These are phyloP conservation scores for Pestalotiopsis sp. DNA, from an alignment of 2,329 filamentous ascomycete species.

Conservation along the genomic window DNA sequence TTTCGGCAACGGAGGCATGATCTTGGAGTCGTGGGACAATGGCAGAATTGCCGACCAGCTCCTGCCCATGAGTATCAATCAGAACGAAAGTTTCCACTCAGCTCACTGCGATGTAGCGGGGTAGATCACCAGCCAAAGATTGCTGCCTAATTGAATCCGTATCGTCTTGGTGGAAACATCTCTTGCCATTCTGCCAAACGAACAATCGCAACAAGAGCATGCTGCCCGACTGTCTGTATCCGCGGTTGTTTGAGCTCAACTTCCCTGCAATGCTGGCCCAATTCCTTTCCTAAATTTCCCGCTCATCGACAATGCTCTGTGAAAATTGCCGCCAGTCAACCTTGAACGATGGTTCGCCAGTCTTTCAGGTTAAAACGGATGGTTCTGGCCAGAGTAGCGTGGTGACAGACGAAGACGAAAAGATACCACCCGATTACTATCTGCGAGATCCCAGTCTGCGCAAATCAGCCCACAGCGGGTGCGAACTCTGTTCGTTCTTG, in stretches of 20 bases:
- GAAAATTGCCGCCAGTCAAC: background rate
- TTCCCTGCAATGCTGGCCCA: background rate
- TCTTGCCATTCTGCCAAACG: background rate
- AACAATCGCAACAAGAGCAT: background rate
- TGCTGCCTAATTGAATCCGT: background rate
- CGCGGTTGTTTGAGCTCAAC: background rate
- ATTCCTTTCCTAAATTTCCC: background rate
- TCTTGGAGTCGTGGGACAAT: slow-evolving; percentile 35
- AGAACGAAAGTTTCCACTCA: background rate
- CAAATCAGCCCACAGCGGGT: background rate
- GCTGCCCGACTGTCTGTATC: background rate
- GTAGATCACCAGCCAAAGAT: background rate
- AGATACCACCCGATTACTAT: background rate
- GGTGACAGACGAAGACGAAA: background rate
- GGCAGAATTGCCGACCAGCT: slow-evolving; percentile 30
- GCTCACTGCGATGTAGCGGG: no score
- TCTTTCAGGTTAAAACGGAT: background rate
- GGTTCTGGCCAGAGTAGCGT: background rate
- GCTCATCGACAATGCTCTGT: background rate
- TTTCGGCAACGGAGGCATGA: slow-evolving; percentile 32
- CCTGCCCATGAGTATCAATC: background rate
- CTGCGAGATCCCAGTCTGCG: background rate
- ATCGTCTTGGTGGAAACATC: background rate
- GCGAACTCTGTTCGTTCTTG: slow-evolving; percentile 3
- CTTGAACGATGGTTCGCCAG: background rate